Conservation (phyloP, 2,329 filamentous ascomycete genomes). For the Clarireedia sp. region DNA sequence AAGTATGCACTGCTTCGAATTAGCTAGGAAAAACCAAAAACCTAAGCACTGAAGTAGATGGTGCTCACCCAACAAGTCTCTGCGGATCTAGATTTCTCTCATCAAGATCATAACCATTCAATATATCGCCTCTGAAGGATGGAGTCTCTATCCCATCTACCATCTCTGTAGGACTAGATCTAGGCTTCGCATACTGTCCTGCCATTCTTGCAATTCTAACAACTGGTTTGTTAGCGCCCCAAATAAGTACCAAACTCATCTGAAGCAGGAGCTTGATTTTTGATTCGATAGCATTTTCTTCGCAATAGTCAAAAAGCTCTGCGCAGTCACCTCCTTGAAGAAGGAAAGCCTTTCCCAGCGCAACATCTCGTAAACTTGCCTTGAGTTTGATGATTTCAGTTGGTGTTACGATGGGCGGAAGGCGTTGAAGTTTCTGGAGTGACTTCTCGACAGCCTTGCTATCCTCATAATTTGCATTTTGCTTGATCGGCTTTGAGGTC, state of each 20-base stretch:
- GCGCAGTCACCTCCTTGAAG: conserved; percentile 96
- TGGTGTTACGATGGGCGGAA: conserved; percentile 74
- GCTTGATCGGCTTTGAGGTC: conserved; percentile 72
- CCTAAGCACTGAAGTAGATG: not conserved
- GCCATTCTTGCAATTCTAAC: conserved; percentile 94
- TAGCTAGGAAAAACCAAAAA: not conserved
- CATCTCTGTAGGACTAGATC: conserved; percentile 79
- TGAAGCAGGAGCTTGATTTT: conserved; percentile 96
- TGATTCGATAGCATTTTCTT: conserved; percentile 78
- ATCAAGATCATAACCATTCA: conserved; percentile 78
- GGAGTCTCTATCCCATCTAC: conserved; percentile 74
- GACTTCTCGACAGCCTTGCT: conserved; percentile 49
- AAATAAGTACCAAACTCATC: conserved; percentile 94
- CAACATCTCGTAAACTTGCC: conserved; percentile 73
- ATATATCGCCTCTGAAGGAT: conserved; percentile 89
- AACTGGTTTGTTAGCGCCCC: conserved; percentile 73
- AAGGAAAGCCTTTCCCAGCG: conserved; percentile 82
- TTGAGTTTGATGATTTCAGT: conserved; percentile 75
- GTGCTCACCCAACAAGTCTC: conserved; percentile 60
- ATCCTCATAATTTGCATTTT: conserved; percentile 64
- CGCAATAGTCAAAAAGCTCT: conserved; percentile 95
- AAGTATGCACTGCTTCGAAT: conserved; percentile 66
- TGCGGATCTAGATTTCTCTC: conserved; percentile 74
- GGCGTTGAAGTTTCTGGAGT: conserved; percentile 53
- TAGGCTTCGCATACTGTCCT: conserved; percentile 93